Evolutionary conservation across 768 basidiomycete genomes (phyloP), one percentile per base, ranked within the genome.

Genomic region (Pisolithus orientalis): DNA sequence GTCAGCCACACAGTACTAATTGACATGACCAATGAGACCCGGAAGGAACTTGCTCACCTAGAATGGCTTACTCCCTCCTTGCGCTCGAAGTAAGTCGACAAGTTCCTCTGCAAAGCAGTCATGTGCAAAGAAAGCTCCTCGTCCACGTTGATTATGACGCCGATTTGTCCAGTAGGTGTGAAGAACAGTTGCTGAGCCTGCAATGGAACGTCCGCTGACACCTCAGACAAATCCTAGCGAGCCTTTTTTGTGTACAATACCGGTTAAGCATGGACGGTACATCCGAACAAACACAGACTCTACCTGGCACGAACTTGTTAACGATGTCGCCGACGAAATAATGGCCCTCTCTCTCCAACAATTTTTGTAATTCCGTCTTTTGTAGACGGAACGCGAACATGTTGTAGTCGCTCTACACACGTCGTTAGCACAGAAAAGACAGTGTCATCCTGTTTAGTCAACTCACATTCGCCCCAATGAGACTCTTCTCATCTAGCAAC

Each of bases 321-420:
- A 93, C 80, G 42, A 85, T 69, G 57, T 95, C 93, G 11, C 82
- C 88, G 1, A 90, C 57, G 59, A 90, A 80, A 65, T 83, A 93
- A 47, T 72, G 72, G 0, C 93, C 94, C 47, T 82, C 77, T 10
- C 76, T 74, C 54, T 85, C 84, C 32, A 94, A 72, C 3, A 66
- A 53, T 10, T 65, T 68, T 7, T 77, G 75, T 5, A 68, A 63
- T 24, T 77, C 68, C 6, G 72, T 71, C 38, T 60, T 65, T 45
- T 74, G 74, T 42, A 83, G 64, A 48, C 75, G 70, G 67, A 85
- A 88, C 4, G 82, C 74, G 63, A 84, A 80, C 34, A 91, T 54
- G 60, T 90, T 87, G 53, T 81, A 73, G 42, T 84, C 78, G 57
- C 79, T 75, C 88, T 92, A 53, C n/a, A 29, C 45, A 44, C 16